Conservation (phyloP, 139 green algal species). For the Chlamydomonas urium region DNA sequence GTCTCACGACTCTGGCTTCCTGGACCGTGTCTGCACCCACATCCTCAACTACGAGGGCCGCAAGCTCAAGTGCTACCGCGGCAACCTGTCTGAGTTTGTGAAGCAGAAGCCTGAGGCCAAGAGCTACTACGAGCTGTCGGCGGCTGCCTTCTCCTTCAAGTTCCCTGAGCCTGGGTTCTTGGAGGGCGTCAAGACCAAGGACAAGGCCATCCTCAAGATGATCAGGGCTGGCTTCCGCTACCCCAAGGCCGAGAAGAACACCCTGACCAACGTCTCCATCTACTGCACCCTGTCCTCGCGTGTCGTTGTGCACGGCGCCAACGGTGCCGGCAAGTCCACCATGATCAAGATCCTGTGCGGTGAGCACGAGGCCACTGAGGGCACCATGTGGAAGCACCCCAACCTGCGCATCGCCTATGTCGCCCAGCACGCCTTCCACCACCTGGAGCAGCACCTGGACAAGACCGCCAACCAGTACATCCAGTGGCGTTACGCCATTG, state of each 20-base stretch:
- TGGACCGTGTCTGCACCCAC: slow-evolving; percentile 80
- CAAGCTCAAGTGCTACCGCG: slow-evolving; percentile 76
- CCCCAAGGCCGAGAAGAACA: slow-evolving; percentile 60
- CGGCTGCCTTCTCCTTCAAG: slow-evolving; percentile 61
- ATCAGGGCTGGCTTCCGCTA: slow-evolving; percentile 75
- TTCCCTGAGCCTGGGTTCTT: slow-evolving; percentile 90
- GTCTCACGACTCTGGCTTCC: slow-evolving; percentile 86
- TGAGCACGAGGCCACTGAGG: slow-evolving; percentile 69
- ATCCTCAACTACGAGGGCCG: slow-evolving; percentile 88
- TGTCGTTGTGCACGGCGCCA: slow-evolving; percentile 76
- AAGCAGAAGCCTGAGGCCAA: slow-evolving; percentile 78
- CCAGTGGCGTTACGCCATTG: slow-evolving; percentile 85
- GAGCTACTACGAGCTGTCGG: slow-evolving; percentile 75
- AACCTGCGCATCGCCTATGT: slow-evolving; percentile 94
- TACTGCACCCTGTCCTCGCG: slow-evolving; percentile 78
- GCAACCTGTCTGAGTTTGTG: slow-evolving; percentile 91
- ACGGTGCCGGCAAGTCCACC: slow-evolving; percentile 91
- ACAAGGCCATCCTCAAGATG: slow-evolving; percentile 93
- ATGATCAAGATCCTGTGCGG: slow-evolving; percentile 82
- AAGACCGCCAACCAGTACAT: slow-evolving; percentile 95
- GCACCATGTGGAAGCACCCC: slow-evolving; percentile 85
- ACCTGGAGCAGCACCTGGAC: slow-evolving; percentile 90
- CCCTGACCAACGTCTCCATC: slow-evolving; percentile 60
- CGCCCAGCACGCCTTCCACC: slow-evolving; percentile 84
- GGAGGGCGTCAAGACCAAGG: slow-evolving; percentile 93